These are phyloP conservation scores for Pseudogymnoascus sp. DNA, from an alignment of 2,329 filamentous ascomycete genomes.

Conservation along the genomic window DNA sequence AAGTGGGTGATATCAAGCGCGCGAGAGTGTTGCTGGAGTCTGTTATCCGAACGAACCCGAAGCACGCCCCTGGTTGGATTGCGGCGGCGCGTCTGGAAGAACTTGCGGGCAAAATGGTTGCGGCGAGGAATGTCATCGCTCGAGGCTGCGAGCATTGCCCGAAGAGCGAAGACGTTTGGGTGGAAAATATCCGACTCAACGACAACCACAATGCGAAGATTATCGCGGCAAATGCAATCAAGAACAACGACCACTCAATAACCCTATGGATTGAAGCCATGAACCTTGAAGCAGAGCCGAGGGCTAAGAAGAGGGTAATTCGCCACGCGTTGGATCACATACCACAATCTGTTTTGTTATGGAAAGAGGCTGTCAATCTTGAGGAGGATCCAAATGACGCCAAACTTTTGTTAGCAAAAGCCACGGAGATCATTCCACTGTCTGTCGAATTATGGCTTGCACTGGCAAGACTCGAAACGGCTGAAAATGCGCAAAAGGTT, in stretches of 20 bases:
- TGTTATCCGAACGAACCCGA: slow-evolving; percentile 93
- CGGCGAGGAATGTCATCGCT: slow-evolving; percentile 79
- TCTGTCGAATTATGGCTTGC: slow-evolving; percentile 95
- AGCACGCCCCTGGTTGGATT: slow-evolving; percentile 92
- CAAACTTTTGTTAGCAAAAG: slow-evolving; percentile 80
- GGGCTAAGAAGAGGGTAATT: slow-evolving; percentile 86
- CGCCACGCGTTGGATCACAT: slow-evolving; percentile 87
- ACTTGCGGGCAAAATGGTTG: slow-evolving; percentile 81
- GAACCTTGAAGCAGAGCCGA: slow-evolving; percentile 73
- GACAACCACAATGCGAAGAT: slow-evolving; percentile 90
- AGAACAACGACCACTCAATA: slow-evolving; percentile 82
- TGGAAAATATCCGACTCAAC: slow-evolving; percentile 91
- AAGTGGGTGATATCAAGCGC: slow-evolving; percentile 91
- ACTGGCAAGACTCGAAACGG: slow-evolving; percentile 77
- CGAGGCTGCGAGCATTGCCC: slow-evolving; percentile 86
- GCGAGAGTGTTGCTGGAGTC: slow-evolving; percentile 89
- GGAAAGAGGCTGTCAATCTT: slow-evolving; percentile 94
- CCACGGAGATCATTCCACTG: slow-evolving; percentile 87
- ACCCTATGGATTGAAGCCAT: slow-evolving; percentile 93
- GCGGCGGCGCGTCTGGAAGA: slow-evolving; percentile 89
- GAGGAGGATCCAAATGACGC: slow-evolving; percentile 88
- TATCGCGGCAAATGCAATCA: slow-evolving; percentile 87
- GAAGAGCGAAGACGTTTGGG: slow-evolving; percentile 89
- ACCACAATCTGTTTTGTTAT: slow-evolving; percentile 89
- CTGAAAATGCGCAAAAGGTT: slow-evolving; percentile 88